Evolutionary conservation across 2,329 filamentous ascomycete species (phyloP), one percentile per base, ranked within the genome.

Genomic region (Aspergillus sojae): DNA sequence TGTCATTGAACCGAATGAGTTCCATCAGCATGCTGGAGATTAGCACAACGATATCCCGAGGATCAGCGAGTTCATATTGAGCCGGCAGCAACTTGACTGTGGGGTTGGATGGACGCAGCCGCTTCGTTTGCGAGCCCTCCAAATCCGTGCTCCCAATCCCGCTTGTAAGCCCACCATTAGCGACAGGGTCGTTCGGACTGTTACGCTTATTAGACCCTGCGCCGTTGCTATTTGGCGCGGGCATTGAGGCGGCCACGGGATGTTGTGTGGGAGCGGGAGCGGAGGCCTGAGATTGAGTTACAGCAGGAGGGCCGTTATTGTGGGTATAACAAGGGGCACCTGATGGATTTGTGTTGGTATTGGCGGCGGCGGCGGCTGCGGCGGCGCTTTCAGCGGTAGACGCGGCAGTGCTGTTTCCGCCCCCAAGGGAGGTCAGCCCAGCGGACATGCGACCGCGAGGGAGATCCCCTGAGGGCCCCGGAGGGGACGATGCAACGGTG

Each of bases 1-100:
- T 86, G 77, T 99, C 95, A 73, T 99, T 99, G 67, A 94, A 92
- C 65, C 92, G 89, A 69, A 99, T 96, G 55, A 99, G 83, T 79
- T 99, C 95, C 78, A 94, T 90, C 55, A 99, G 85, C 95, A 99
- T 98, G 74, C 96, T 92, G 53, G 94, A 89, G 69, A 99, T 95
- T 65, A 99, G 82, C 48, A 94, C 85, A 32, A 97, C 95, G 75
- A 99, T 87, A 75, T 97, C 94, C 72, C 93, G 91, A 10, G 92
- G 87, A 45, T 90, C 84, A 75, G 92, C 96, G 12, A 88, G 82
- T 77, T 97, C 93, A 77, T 99, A 99, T 71, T 85, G 84, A 64
- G 85, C 78, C 1, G 95, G 82, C 63, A 84, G 84, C 62, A 84
- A 69, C 72, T 88, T 89, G 60, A 82, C 71, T 3, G 77, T 78